These are phyloP conservation scores for Biscogniauxia sp. DNA, from an alignment of 2,329 filamentous ascomycete species.

Conservation along the genomic window DNA sequence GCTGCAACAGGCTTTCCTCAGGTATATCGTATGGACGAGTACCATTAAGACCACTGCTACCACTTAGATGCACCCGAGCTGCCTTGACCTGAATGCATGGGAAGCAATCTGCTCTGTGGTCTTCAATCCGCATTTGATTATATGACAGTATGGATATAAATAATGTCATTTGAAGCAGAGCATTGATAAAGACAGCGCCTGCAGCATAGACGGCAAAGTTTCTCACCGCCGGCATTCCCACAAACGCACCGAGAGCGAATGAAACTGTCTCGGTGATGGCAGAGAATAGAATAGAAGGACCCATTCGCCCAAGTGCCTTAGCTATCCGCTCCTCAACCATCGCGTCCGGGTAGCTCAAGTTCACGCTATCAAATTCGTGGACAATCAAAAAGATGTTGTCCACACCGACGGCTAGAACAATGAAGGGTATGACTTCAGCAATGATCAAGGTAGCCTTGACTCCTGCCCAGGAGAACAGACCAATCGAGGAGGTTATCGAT, in stretches of 20 bases:
- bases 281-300: constrained; percentile 92
- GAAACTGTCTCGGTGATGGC: constrained; percentile 92
- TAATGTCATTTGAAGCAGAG: constrained; percentile 94
- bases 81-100: constrained; percentile 82
- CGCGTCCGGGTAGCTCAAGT: constrained; percentile 85
- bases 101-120: constrained; percentile 84
- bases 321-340: constrained; percentile 83
- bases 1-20: constrained; percentile 79
- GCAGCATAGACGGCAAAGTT: constrained; percentile 98
- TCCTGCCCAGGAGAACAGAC: constrained; percentile 86
- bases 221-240: constrained; percentile 95
- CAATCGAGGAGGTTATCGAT: constrained; percentile 94
- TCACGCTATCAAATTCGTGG: constrained; percentile 95
- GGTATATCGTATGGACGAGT: constrained; percentile 69
- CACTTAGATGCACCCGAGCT: constrained; percentile 64
- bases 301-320: constrained; percentile 90
- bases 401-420: constrained; percentile 92
- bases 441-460: constrained; percentile 97
- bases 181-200: constrained; percentile 95
- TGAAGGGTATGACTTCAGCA: constrained; percentile 95
- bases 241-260: constrained; percentile 88
- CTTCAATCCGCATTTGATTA: constrained; percentile 89
- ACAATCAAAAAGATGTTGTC: constrained; percentile 99
- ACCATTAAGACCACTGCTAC: constrained; percentile 56
- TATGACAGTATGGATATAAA: constrained; percentile 89